Evolutionary conservation across 495 filamentous ascomycete genomes (phyloP).

Genomic region (Aspergillus indologenus): DNA sequence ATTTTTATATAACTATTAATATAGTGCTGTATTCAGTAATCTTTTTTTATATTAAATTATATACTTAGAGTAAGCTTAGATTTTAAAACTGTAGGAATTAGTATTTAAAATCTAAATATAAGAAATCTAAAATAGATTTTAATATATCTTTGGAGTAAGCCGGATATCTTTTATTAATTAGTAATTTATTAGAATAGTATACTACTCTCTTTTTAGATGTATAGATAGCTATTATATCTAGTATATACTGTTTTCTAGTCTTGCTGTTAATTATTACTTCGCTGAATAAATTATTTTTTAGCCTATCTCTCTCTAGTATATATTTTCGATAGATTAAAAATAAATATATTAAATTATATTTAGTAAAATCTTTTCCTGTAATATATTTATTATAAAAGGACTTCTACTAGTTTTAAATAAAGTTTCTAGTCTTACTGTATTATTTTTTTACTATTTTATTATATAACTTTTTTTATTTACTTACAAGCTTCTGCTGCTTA

Average conservation of each 20-base stretch:
- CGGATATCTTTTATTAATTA: constrained; percentile 1
- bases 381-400: constrained; percentile 13
- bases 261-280: constrained; percentile 9
- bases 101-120: background rate
- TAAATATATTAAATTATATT: constrained; percentile 6
- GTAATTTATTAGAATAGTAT: constrained; percentile 3
- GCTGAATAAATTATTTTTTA: constrained; percentile 3
- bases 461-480: constrained; percentile 6
- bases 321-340: constrained; percentile 12
- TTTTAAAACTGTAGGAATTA: constrained; percentile 4
- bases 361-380: constrained; percentile 7
- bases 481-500: background rate
- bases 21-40: constrained; percentile 17
- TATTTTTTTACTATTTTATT: constrained; percentile 3
- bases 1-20: constrained; percentile 24
- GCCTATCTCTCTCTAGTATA: constrained; percentile 6
- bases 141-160: background rate
- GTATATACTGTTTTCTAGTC: constrained; percentile 9
- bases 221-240: constrained; percentile 9
- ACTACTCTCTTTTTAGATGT: constrained; percentile 4
- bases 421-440: constrained; percentile 3
- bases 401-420: constrained; percentile 8
- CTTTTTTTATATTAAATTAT: constrained; percentile 23
- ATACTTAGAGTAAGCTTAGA: constrained; percentile 19
- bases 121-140: constrained; percentile 1